A percentile compares a stretch with the other conserved stretches of the same genome.
These are phyloP conservation scores for Massarina eburnea DNA, from an alignment of 2,329 filamentous ascomycete genomes.

Conservation along the genomic window DNA sequence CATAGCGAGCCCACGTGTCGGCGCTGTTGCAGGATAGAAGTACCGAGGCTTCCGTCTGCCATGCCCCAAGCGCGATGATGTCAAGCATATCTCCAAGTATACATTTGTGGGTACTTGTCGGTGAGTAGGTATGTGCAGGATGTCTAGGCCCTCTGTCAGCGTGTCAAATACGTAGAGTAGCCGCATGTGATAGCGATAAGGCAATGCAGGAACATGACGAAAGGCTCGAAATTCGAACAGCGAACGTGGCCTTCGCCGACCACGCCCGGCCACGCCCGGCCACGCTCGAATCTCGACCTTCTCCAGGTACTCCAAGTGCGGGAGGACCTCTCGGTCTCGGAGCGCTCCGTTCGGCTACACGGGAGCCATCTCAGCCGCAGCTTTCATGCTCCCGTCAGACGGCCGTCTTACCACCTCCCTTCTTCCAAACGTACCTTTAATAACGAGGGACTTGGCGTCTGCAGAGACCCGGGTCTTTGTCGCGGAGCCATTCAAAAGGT, in stretches of 20 bases:
- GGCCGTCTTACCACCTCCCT: not conserved
- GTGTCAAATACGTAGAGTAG: not conserved
- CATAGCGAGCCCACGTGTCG: not conserved
- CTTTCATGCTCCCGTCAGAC: not conserved
- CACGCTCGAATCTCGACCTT: too few relatives aligned
- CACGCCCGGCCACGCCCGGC: too few relatives aligned
- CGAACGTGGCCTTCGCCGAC: too few relatives aligned
- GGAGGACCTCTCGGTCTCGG: too few relatives aligned
- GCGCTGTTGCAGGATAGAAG: not conserved
- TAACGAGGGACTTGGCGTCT: constrained; percentile 15
- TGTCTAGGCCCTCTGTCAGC: not conserved
- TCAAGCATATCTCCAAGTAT: constrained; percentile 22
- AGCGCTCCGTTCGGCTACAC: too few relatives aligned
- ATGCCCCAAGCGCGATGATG: constrained; percentile 23
- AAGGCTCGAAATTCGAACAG: too few relatives aligned
- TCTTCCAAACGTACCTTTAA: not conserved
- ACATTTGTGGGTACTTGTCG: constrained; percentile 26
- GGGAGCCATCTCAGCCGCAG: not conserved
- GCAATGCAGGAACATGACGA: not conserved
- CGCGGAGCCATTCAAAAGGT: constrained; percentile 11
- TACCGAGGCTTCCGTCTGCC: constrained; percentile 1
- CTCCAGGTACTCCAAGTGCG: too few relatives aligned
- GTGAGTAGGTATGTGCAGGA: not conserved
- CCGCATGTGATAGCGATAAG: constrained; percentile 23
- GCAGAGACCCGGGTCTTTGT: constrained; percentile 22